Base-by-base conservation (phyloP, 1,284 basidiomycete species). In the Cutaneotrichosporon sp. region DNA sequence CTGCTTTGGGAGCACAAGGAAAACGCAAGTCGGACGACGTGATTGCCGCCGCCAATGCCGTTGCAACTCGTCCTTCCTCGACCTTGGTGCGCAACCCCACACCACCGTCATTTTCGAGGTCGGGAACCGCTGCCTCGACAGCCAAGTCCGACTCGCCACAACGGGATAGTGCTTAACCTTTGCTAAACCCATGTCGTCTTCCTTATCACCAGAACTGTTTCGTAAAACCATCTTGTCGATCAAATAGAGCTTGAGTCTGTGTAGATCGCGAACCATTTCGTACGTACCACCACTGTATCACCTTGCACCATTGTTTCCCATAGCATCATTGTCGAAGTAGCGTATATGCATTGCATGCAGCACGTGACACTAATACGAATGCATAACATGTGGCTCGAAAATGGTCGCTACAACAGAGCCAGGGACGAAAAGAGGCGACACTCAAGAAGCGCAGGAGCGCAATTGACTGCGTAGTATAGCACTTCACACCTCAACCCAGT, bases 401-500 rank as follows among this genome's bases (percentile, higher is more conserved):
- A 12, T 43, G n/a, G n/a, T n/a, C n/a, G n/a, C n/a, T n/a, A n/a
- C n/a, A n/a, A n/a, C n/a, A n/a, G n/a, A n/a, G n/a, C n/a, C n/a
- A n/a, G n/a, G n/a, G n/a, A n/a, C n/a, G n/a, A n/a, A n/a, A n/a
- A n/a, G n/a, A n/a, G n/a, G n/a, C n/a, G n/a, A n/a, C n/a, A n/a
- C n/a, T n/a, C n/a, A n/a, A n/a, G n/a, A n/a, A n/a, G n/a, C n/a
- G n/a, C n/a, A n/a, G n/a, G n/a, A n/a, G n/a, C n/a, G n/a, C n/a
- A n/a, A n/a, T n/a, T n/a, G n/a, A n/a, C n/a, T n/a, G n/a, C n/a
- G n/a, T n/a, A n/a, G n/a, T n/a, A n/a, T n/a, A n/a, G n/a, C 34
- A 35, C 21, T 36, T 49, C 58, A 61, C 18, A 61, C 56, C 47
- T 58, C 39, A 20, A 61, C 56, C 59, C 59, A 61, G 52, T 52